Conservation (phyloP, 768 basidiomycete genomes). For the Galerina sulciceps region DNA sequence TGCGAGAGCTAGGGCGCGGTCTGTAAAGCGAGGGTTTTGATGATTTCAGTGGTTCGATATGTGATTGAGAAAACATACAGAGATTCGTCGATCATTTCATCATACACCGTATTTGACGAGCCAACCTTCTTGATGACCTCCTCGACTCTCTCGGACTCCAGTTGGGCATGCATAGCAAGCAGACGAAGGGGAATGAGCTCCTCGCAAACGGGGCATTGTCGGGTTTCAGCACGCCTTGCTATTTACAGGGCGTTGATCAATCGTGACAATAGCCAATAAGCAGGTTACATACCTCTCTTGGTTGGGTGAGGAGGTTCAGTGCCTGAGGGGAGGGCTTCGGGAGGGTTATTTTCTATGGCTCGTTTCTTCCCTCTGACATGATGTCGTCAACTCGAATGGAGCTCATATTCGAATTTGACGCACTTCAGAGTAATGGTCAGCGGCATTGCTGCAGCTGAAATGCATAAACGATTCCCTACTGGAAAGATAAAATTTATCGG, state of each 20-base stretch:
- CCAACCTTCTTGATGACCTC: slow-evolving; percentile 68
- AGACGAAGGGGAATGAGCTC: slow-evolving; percentile 76
- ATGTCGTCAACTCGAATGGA: slow-evolving; percentile 2
- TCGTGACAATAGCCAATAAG: background rate
- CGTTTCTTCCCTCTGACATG: slow-evolving; percentile 50
- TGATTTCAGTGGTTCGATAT: too few species aligned
- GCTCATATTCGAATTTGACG: slow-evolving; percentile 19
- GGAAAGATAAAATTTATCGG: slow-evolving; percentile 15
- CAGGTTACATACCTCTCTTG: slow-evolving; percentile 52
- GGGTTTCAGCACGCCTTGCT: slow-evolving; percentile 79
- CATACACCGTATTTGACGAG: slow-evolving; percentile 57
- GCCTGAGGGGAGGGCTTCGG: slow-evolving; percentile 36
- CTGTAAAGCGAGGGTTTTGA: slow-evolving; percentile 17
- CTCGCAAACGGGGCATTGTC: slow-evolving; percentile 74
- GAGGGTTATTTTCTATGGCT: slow-evolving; percentile 28
- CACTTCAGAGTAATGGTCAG: slow-evolving; percentile 37
- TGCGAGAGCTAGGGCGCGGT: slow-evolving; percentile 39
- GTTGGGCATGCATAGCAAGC: slow-evolving; percentile 62
- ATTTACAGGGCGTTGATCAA: slow-evolving; percentile 9
- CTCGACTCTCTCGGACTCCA: slow-evolving; percentile 74
- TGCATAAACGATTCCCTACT: slow-evolving; percentile 2
- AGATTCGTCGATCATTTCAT: slow-evolving; percentile 60
- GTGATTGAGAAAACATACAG: slow-evolving; percentile 22
- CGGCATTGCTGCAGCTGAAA: slow-evolving; percentile 20
- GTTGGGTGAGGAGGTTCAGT: slow-evolving; percentile 36